A percentile compares a stretch with the other conserved stretches of the same genome.
Evolutionary conservation across 805 yeast species (phyloP).

Genomic region (Myxozyma lipomycoides): DNA sequence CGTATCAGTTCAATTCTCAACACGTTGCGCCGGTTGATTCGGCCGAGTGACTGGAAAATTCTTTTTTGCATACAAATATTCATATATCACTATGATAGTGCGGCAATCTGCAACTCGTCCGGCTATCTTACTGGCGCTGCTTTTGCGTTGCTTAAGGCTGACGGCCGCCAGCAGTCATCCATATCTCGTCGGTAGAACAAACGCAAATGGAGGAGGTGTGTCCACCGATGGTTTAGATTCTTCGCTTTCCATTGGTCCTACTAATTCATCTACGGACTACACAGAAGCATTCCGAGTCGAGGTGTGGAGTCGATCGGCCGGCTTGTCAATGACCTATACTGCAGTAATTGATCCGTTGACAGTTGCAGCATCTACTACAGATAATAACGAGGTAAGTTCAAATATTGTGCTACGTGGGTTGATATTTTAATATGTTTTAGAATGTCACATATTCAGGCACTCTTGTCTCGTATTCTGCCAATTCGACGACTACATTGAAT

Average conservation of each 20-base stretch:
- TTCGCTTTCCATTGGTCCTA: constrained; percentile 5
- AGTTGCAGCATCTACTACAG: constrained; percentile 14
- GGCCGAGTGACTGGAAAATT: too few species aligned
- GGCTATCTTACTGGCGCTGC: too few species aligned
- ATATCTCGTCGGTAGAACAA: background rate
- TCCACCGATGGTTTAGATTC: background rate
- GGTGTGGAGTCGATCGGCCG: constrained; percentile 3
- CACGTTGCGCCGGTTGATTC: too few species aligned
- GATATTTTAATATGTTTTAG: background rate
- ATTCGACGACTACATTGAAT: constrained; percentile 11
- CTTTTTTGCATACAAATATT: too few species aligned
- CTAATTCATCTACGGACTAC: constrained; percentile 10
- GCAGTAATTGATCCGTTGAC: constrained; percentile 19
- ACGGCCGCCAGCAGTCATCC: too few species aligned
- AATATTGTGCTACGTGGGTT: background rate
- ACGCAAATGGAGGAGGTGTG: background rate
- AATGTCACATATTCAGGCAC: constrained; percentile 18
- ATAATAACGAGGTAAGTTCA: constrained; percentile 2
- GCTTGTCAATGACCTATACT: constrained; percentile 4
- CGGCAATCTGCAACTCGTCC: too few species aligned
- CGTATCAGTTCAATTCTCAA: too few species aligned
- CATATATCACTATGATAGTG: too few species aligned
- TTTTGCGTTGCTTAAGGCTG: too few species aligned
- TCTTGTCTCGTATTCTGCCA: constrained; percentile 14
- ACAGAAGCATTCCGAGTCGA: constrained; percentile 11